Evolutionary conservation across 257 asterid genomes (phyloP).

Genomic region (Fraxinus excelsior): DNA sequence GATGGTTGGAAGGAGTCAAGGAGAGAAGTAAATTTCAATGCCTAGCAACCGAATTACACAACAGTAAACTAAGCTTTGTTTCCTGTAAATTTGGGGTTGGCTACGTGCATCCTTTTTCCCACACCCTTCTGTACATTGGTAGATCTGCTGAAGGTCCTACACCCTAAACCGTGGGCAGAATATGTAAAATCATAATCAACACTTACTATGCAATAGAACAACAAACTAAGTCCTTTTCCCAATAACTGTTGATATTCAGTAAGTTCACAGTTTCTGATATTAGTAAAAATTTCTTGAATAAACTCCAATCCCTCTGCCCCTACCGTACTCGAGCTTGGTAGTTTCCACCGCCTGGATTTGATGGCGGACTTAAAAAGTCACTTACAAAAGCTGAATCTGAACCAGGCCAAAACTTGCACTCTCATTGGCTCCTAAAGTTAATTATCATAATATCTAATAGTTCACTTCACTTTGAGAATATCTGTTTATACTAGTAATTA

Average conservation of each 20-base stretch:
- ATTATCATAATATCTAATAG: neutral
- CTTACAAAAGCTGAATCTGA: too few species aligned
- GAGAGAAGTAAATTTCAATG: neutral
- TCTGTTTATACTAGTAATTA: neutral
- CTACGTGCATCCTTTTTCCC: neutral
- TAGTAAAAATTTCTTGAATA: neutral
- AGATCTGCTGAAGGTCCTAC: neutral
- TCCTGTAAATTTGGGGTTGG: neutral
- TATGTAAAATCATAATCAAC: neutral
- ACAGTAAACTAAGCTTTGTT: neutral
- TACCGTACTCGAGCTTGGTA: too few species aligned
- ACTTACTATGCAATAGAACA: neutral
- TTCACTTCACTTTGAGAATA: neutral
- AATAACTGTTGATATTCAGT: neutral
- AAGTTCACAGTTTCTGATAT: neutral
- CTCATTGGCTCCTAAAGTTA: neutral
- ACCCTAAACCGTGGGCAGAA: neutral
- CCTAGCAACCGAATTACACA: neutral
- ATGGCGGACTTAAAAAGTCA: too few species aligned
- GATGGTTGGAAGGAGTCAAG: neutral
- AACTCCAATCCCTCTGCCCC: neutral
- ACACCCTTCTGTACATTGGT: neutral
- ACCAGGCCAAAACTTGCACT: too few species aligned
- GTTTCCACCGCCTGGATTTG: too few species aligned
- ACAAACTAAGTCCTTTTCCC: neutral